A percentile compares a stretch with the other conserved stretches of the same genome.
Conservation (phyloP, 2,329 filamentous ascomycete genomes). For the Aspergillus transmontanensis region DNA sequence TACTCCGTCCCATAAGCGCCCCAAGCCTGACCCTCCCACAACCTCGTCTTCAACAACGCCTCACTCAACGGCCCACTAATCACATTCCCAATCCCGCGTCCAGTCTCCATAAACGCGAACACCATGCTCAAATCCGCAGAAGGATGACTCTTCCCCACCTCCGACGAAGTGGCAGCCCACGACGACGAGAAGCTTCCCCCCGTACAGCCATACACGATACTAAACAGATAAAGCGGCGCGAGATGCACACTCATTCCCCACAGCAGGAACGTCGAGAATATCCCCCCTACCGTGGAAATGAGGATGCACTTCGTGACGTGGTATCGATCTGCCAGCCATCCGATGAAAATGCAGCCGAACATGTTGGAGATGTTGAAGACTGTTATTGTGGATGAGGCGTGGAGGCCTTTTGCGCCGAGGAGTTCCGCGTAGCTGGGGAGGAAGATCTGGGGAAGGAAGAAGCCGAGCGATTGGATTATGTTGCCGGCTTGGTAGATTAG, state of each 20-base stretch:
- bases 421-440: constrained; percentile 40
- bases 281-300: constrained; percentile 45
- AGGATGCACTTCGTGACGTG: constrained; percentile 43
- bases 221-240: constrained; percentile 44
- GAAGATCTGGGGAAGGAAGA: constrained; percentile 43
- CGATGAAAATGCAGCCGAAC: constrained; percentile 39
- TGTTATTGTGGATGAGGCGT: constrained; percentile 33
- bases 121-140: constrained; percentile 51
- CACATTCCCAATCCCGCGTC: constrained; percentile 55
- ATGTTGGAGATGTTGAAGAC: constrained; percentile 35
- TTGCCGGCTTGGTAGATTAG: constrained; percentile 52
- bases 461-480: constrained; percentile 39
- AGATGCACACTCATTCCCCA: constrained; percentile 53
- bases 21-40: constrained; percentile 18
- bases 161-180: constrained; percentile 50
- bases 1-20: constrained; percentile 31
- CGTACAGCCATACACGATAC: constrained; percentile 49
- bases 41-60: constrained; percentile 28
- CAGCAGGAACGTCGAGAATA: constrained; percentile 45
- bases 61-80: constrained; percentile 56
- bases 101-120: constrained; percentile 51
- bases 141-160: constrained; percentile 40
- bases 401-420: constrained; percentile 25
- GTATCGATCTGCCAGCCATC: constrained; percentile 45
- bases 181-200: constrained; percentile 46